phyloP scores from a whole-genome alignment of 2,329 filamentous ascomycete species.

The Dactylellina haptotyla region DNA sequence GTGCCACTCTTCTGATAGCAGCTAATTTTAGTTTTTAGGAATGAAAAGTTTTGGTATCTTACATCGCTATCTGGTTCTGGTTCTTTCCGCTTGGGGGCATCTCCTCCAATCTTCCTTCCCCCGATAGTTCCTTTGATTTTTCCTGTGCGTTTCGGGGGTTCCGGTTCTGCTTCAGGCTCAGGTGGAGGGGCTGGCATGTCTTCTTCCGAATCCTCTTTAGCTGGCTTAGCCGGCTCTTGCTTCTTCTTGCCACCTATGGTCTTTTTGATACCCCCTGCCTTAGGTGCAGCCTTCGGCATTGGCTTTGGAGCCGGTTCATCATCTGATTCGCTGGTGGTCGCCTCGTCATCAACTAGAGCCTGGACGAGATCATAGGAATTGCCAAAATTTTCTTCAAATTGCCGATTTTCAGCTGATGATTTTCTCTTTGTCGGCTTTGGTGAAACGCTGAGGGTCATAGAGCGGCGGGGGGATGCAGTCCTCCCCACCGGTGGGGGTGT shows the following conservation, averaged over 20 bases:
- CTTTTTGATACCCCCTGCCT: slow-evolving; percentile 41
- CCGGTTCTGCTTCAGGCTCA: slow-evolving; percentile 14
- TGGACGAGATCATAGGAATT: slow-evolving; percentile 23
- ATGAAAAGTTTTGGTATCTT: slow-evolving; percentile 34
- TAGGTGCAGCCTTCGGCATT: not conserved
- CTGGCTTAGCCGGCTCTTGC: not conserved
- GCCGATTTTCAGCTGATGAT: not conserved
- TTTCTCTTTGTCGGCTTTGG: slow-evolving; percentile 19
- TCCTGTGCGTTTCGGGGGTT: slow-evolving; percentile 30
- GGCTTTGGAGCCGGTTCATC: slow-evolving; percentile 13
- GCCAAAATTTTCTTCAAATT: slow-evolving; percentile 30
- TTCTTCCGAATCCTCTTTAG: slow-evolving; percentile 1
- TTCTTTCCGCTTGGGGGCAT: slow-evolving; percentile 40
- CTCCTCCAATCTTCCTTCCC: slow-evolving; percentile 23
- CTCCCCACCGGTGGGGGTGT: not conserved
- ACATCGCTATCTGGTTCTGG: slow-evolving; percentile 50
- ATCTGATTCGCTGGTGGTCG: slow-evolving; percentile 37
- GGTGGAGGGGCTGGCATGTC: not conserved
- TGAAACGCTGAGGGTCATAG: slow-evolving; percentile 5
- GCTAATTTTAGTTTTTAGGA: slow-evolving; percentile 14
- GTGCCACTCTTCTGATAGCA: slow-evolving; percentile 2
- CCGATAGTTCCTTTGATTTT: slow-evolving; percentile 54
- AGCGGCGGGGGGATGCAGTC: slow-evolving; percentile 9
- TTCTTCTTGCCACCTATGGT: slow-evolving; percentile 37
- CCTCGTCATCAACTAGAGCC: slow-evolving; percentile 28